Evolutionary conservation across 2,329 filamentous ascomycete species (phyloP), one percentile per base, ranked within the genome.

Genomic region (Cylindrodendrum hubeiense): DNA sequence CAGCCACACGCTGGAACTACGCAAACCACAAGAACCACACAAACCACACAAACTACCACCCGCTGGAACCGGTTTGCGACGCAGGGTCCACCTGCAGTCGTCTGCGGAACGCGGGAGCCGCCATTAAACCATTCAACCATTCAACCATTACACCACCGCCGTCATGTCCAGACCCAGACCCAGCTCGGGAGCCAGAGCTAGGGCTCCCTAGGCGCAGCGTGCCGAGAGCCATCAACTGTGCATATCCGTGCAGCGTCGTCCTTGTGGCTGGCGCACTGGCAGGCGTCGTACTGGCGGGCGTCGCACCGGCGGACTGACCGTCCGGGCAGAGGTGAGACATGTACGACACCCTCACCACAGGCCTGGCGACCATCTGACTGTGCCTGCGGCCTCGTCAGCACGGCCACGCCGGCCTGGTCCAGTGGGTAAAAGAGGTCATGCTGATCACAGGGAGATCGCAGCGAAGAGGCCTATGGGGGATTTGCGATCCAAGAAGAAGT

Each of bases 321-420:
- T 34, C 33, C 50, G 56, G 53, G 52, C 58, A 50, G 60, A 53
- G 51, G 69, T 75, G 71, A 77, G 75, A 77, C 75, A 75, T 46
- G 59, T 65, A 66, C 63, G 57, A 70, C 74, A 77, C 75, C 74
- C 75, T 67, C 69, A 67, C 63, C 60, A 67, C 24, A 59, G 26
- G 44, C 56, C 47, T 43, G 49, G 52, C 55, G 67, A 65, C 71
- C 74, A 76, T 76, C 72, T 76, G 74, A 76, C 74, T 76, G 71
- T 74, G 65, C 59, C 61, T 26, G 21, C 58, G 61, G 30, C 52
- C 60, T 63, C 52, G 54, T 69, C 69, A 69, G 67, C 69, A 65
- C 66, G 65, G 67, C 70, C 65, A 67, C 59, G 50, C 59, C 67
- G 63, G 64, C 26, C 26, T 59, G 51, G 58, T 43, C 33, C 51